Evolutionary conservation across 2,329 filamentous ascomycete species (phyloP).

Genomic region (Amauroascus verrucosus): DNA sequence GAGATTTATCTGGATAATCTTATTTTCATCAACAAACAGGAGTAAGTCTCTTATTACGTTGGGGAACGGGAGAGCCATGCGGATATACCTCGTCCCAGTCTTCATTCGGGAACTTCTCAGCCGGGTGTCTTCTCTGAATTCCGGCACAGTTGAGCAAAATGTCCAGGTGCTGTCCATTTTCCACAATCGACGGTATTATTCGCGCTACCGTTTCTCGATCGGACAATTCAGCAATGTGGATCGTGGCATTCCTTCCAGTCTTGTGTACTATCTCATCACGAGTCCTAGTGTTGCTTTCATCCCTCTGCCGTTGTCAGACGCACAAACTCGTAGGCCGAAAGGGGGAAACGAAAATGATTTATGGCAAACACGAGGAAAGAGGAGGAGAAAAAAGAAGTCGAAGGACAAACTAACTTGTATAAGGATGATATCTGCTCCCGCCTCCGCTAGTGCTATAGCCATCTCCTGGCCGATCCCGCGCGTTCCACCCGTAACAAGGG

Average conservation of each 20-base stretch:
- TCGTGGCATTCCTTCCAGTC: conserved; percentile 33
- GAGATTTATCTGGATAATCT: conserved; percentile 76
- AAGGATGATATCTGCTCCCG: conserved; percentile 38
- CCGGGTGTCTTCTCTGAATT: conserved; percentile 69
- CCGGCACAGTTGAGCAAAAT: conserved; percentile 81
- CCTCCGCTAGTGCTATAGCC: conserved; percentile 39
- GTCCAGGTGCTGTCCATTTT: conserved; percentile 49
- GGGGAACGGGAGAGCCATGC: neutral
- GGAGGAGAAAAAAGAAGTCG: neutral
- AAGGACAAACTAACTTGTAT: conserved; percentile 27
- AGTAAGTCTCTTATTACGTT: neutral
- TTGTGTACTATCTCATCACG: conserved; percentile 33
- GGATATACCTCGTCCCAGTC: conserved; percentile 60
- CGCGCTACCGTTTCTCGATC: conserved; percentile 33
- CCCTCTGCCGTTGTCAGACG: conserved; percentile 34
- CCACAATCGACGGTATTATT: conserved; percentile 32
- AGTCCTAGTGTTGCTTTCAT: conserved; percentile 40
- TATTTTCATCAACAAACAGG: neutral
- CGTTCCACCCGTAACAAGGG: conserved; percentile 40
- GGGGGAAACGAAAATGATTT: neutral
- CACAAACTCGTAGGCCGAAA: no score
- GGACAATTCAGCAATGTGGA: conserved; percentile 37
- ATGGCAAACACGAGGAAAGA: neutral
- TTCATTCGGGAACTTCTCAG: conserved; percentile 61
- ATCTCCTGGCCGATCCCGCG: conserved; percentile 40